Percentiles rank a stretch among this genome's conserved stretches.
Conservation (phyloP, 257 asterid species). For the Jacaranda copaia region DNA sequence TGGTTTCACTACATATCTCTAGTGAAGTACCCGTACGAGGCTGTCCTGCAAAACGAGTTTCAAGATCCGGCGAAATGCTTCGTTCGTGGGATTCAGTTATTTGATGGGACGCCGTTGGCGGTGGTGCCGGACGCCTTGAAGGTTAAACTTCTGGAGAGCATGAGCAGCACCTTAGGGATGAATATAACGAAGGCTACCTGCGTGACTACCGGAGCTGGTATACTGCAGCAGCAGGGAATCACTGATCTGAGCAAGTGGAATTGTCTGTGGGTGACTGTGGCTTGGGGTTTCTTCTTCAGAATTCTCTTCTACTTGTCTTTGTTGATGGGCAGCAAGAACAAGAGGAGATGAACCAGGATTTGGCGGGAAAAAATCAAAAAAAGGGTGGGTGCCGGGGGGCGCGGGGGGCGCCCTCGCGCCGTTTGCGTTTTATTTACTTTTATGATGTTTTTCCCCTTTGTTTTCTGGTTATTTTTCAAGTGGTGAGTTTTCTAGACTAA, state of each 20-base stretch:
- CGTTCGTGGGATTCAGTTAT: conserved; percentile 53
- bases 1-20: conserved; percentile 64
- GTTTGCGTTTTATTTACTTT: no score
- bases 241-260: conserved; percentile 53
- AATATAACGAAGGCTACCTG: conserved; percentile 49
- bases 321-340: conserved; percentile 60
- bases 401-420: no score
- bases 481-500: no score
- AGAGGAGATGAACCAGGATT: conserved; percentile 5
- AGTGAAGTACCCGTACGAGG: conserved; percentile 39
- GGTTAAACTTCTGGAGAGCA: conserved; percentile 42
- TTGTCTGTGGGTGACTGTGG: conserved; percentile 56
- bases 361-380: neutral
- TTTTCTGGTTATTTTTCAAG: no score
- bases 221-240: conserved; percentile 58
- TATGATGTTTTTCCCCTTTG: no score
- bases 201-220: conserved; percentile 56
- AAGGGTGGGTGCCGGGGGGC: no score
- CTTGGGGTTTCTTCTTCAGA: conserved; percentile 69
- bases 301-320: conserved; percentile 54
- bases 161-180: conserved; percentile 52
- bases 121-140: conserved; percentile 45
- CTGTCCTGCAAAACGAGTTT: conserved; percentile 53
- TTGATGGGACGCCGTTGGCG: conserved; percentile 52
- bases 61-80: conserved; percentile 49